Conservation (phyloP, 306 rosid genomes). For the Begonia fuchsioides region DNA sequence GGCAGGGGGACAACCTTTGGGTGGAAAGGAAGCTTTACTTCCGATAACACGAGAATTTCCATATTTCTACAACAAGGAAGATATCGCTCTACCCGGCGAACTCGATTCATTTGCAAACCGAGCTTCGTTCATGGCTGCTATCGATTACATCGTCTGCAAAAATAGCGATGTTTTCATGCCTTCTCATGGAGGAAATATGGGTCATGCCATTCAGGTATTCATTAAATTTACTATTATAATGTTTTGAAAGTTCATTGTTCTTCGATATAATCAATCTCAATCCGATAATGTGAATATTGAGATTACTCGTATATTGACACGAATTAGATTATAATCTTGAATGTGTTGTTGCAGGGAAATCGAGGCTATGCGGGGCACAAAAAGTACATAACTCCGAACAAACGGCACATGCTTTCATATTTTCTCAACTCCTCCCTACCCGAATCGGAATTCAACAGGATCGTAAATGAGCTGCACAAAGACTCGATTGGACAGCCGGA, state of each 20-base stretch:
- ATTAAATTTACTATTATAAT: neutral
- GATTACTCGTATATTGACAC: neutral
- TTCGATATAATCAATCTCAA: no score
- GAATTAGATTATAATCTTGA: neutral
- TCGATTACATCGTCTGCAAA: slow-evolving; percentile 77
- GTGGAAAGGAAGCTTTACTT: slow-evolving; percentile 75
- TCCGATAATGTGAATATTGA: neutral
- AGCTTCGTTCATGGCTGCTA: slow-evolving; percentile 92
- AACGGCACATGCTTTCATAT: slow-evolving; percentile 77
- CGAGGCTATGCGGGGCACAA: slow-evolving; percentile 82
- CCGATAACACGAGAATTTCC: slow-evolving; percentile 54
- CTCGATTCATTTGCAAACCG: slow-evolving; percentile 50
- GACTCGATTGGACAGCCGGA: slow-evolving; percentile 85
- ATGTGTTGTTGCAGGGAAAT: slow-evolving; percentile 41
- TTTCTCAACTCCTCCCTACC: slow-evolving; percentile 53
- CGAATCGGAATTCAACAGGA: slow-evolving; percentile 49
- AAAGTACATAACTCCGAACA: slow-evolving; percentile 91
- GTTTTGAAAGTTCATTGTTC: no score
- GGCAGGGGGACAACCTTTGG: slow-evolving; percentile 95
- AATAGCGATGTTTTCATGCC: slow-evolving; percentile 96
- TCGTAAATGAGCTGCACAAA: slow-evolving; percentile 53
- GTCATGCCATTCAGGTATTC: slow-evolving; percentile 82
- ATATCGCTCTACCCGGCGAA: slow-evolving; percentile 64
- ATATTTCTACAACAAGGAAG: slow-evolving; percentile 63
- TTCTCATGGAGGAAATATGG: slow-evolving; percentile 99